Evolutionary conservation across 306 rosid species (phyloP).

Genomic region (Cicer cuneatum): DNA sequence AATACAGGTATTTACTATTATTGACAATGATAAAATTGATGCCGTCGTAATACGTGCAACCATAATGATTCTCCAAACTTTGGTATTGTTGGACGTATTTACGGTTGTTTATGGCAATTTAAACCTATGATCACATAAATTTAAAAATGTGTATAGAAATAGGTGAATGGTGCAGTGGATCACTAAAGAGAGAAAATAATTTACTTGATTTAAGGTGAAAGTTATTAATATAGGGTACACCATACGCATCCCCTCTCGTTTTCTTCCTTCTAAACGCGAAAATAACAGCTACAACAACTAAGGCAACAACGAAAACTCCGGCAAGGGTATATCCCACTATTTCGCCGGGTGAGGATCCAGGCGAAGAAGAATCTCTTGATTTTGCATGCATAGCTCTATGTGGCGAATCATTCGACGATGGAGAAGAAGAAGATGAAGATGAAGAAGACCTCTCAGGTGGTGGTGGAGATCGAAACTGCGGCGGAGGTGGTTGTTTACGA

Average conservation of each 20-base stretch:
- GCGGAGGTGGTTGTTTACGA: conserved; percentile 22
- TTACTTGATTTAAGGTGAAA: conserved; percentile 55
- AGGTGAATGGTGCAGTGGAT: no score
- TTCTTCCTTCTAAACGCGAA: conserved; percentile 48
- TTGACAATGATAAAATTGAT: not conserved
- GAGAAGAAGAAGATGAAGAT: not conserved
- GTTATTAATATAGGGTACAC: conserved; percentile 41
- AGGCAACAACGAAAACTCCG: conserved; percentile 54
- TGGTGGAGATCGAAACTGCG: conserved; percentile 30
- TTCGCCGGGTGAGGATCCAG: conserved; percentile 1
- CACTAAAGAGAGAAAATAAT: not conserved
- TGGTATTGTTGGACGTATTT: no score
- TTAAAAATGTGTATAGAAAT: no score
- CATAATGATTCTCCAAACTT: no score
- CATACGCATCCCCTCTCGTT: conserved; percentile 37
- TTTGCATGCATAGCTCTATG: not conserved
- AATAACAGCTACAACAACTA: conserved; percentile 54
- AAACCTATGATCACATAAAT: no score
- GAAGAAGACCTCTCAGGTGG: conserved; percentile 33
- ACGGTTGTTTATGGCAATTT: no score
- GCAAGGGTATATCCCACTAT: conserved; percentile 57
- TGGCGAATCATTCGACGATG: not conserved
- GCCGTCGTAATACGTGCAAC: no score
- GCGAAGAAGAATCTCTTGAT: conserved; percentile 11
- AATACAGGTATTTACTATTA: not conserved